Percentiles rank a stretch among this genome's conserved stretches.
Conservation (phyloP, 2,329 filamentous ascomycete species). For the Fusarium miscanthi region DNA sequence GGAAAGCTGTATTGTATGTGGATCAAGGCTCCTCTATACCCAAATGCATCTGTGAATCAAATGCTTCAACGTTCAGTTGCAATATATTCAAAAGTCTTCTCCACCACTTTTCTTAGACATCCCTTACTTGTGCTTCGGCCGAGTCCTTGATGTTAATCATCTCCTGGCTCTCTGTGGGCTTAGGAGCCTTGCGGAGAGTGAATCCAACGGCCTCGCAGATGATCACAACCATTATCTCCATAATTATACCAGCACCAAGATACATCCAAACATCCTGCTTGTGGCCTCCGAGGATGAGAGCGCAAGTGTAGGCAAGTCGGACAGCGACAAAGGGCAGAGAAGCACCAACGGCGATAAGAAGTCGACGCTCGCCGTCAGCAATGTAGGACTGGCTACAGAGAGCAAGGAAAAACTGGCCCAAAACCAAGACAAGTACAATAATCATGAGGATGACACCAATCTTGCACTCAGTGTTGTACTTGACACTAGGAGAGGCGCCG, state of each 20-base stretch:
- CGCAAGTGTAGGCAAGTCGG: conserved; percentile 47
- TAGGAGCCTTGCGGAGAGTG: conserved; percentile 41
- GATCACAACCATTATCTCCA: conserved; percentile 50
- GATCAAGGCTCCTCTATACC: neutral
- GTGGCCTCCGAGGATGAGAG: conserved; percentile 46
- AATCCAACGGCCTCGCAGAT: conserved; percentile 49
- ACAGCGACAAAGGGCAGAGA: conserved; percentile 51
- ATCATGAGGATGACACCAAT: conserved; percentile 48
- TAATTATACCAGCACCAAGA: conserved; percentile 48
- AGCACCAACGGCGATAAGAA: conserved; percentile 57
- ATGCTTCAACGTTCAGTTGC: neutral
- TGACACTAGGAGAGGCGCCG: conserved; percentile 39
- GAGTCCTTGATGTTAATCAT: neutral
- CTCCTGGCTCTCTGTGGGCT: conserved; percentile 15
- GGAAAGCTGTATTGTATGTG: neutral
- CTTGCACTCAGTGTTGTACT: conserved; percentile 45
- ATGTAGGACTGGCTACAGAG: conserved; percentile 53
- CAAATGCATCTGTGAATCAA: neutral
- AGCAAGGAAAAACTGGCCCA: conserved; percentile 55
- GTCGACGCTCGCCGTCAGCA: conserved; percentile 64
- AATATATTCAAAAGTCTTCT: neutral
- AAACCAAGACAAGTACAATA: conserved; percentile 54
- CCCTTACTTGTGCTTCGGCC: neutral
- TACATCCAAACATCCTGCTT: conserved; percentile 47
- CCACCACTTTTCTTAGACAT: neutral